These are phyloP conservation scores for Acer campestre DNA, from an alignment of 345 rosid genomes.

Conservation along the genomic window DNA sequence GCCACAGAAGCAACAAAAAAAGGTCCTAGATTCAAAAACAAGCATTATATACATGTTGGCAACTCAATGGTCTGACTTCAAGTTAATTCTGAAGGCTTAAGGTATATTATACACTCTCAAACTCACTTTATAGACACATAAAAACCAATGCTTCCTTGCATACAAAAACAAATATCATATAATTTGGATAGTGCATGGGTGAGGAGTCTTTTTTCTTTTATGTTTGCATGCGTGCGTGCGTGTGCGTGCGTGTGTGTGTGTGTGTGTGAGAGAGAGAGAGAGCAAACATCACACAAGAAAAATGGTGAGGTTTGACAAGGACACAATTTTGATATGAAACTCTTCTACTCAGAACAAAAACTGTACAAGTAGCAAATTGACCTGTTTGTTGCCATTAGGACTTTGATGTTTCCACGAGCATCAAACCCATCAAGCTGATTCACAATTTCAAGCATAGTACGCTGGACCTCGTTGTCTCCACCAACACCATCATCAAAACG, in stretches of 20 bases:
- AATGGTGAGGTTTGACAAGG: background rate
- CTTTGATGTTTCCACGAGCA: conserved; percentile 97
- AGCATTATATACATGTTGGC: background rate
- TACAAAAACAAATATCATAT: background rate
- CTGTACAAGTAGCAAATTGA: conserved; percentile 16
- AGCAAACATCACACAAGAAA: background rate
- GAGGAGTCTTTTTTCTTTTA: background rate
- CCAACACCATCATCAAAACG: conserved; percentile 87
- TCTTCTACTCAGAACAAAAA: background rate
- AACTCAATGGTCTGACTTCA: background rate
- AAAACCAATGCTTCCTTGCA: background rate
- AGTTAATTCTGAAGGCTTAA: background rate
- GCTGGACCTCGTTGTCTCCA: conserved; percentile 80
- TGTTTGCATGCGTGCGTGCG: background rate
- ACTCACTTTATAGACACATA: background rate
- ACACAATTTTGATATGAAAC: background rate
- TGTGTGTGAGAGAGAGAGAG: background rate
- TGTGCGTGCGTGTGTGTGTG: background rate
- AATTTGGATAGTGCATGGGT: background rate
- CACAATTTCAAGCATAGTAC: conserved; percentile 88
- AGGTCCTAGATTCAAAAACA: background rate
- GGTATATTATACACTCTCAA: background rate
- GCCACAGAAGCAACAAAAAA: background rate
- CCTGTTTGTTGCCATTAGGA: conserved; percentile 99
- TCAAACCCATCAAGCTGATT: conserved; percentile 93